Evolutionary conservation across 306 rosid species (phyloP), one percentile per base, ranked within the genome.

Genomic region (Sesbania bispinosa): DNA sequence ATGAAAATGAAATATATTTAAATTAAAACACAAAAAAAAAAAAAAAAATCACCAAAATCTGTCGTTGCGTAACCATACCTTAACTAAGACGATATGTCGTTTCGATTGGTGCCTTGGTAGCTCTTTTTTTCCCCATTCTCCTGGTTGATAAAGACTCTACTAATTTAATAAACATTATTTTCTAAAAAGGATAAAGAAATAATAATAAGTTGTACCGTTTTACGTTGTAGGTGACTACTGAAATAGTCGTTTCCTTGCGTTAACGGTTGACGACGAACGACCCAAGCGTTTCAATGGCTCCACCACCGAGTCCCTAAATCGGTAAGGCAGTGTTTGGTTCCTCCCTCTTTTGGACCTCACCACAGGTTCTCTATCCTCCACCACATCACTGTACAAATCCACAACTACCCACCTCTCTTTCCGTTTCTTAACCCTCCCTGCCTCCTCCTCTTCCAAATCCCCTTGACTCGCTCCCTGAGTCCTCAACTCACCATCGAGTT

Each of bases 311-410:
- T 85, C 89, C 41, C 80, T 69, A 71, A 77, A 80, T 24, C 87
- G 81, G 20, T 30, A 65, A 10, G 87, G 89, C 39, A 85, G 48
- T 14, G 67, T 63, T 35, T 77, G 87, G 77, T 18, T 79, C 74
- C 83, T 80, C 10, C 90, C 85, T 58, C 89, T 64, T 20, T 85
- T 85, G 2, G 89, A 79, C 71, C 79, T 41, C 47, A 85, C 87
- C 62, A 85, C 74, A 5, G 87, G 89, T 8, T 85, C 80, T 46
- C 38, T 68, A 24, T 76, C 84, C 41, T 50, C 79, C 18, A 47
- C 69, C 3, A 46, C 77, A 23, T 27, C 52, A 4, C 19, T 21
- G 19, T 55, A 68, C 32, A 75, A 65, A 54, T 81, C 81, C 60
- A 64, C 83, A 1, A 75, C 80, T 36, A 58, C 74, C 78, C 66